Evolutionary conservation across 495 filamentous ascomycete species (phyloP), one percentile per base, ranked within the genome.

Genomic region (Oidiodendron maius): DNA sequence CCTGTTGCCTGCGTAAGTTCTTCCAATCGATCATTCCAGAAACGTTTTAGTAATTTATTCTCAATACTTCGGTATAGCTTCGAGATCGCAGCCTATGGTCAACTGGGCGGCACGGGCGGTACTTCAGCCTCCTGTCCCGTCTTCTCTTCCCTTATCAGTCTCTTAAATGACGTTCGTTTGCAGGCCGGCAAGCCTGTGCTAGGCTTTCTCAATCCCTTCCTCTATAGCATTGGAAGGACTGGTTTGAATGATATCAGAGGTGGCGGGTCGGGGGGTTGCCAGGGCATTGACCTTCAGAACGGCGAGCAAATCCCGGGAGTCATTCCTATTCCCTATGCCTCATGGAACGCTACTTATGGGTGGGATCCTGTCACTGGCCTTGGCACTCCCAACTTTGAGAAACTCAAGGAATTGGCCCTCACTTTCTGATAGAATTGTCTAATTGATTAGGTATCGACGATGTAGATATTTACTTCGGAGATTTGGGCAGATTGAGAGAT

Each of bases 341-440:
- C 39, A 21, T 61, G 67, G 60, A 17, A 72, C 66, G 0, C 46
- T 64, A 25, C 64, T 11, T 10, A n/a, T n/a, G n/a, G n/a, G n/a
- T n/a, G n/a, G n/a, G n/a, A n/a, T n/a, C n/a, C n/a, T n/a, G n/a
- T n/a, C n/a, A n/a, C n/a, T n/a, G n/a, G n/a, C n/a, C n/a, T n/a
- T n/a, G n/a, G n/a, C n/a, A n/a, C n/a, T n/a, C 75, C 76, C 2
- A 74, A 74, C 47, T 81, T 69, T 55, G 60, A 65, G 6, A 72
- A 67, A 53, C 39, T 80, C n/a, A n/a, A n/a, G n/a, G n/a, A n/a
- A n/a, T n/a, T n/a, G n/a, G n/a, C n/a, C n/a, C n/a, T n/a, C n/a
- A n/a, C n/a, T n/a, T n/a, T n/a, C n/a, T n/a, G n/a, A n/a, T n/a
- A n/a, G n/a, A n/a, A n/a, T n/a, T n/a, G n/a, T n/a, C n/a, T n/a